Percentiles rank a stretch among this genome's conserved stretches.
phyloP scores from a whole-genome alignment of 495 filamentous ascomycete species.

The Polyplosphaeria fusca region DNA sequence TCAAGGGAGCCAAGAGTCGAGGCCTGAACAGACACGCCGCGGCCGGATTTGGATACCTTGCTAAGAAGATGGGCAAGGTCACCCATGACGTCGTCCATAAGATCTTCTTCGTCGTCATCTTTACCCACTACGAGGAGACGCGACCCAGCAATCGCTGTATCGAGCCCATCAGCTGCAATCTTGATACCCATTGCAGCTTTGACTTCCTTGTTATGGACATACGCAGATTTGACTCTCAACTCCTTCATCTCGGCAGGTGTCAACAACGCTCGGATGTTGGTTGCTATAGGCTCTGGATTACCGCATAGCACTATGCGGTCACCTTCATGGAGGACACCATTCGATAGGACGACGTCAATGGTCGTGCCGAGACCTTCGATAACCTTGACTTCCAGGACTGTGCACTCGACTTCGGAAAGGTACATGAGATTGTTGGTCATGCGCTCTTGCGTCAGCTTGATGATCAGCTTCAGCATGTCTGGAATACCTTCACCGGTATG shows the following conservation, averaged over 20 bases:
- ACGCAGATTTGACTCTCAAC: slow-evolving; percentile 85
- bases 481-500: slow-evolving; percentile 98
- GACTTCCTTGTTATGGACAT: slow-evolving; percentile 99
- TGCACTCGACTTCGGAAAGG: slow-evolving; percentile 93
- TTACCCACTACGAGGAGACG: slow-evolving; percentile 88
- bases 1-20: slow-evolving; percentile 97
- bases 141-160: slow-evolving; percentile 95
- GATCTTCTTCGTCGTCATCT: slow-evolving; percentile 93
- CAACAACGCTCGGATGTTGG: slow-evolving; percentile 92
- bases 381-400: slow-evolving; percentile 97
- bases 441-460: slow-evolving; percentile 88
- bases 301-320: slow-evolving; percentile 94
- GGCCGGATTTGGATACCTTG: slow-evolving; percentile 83
- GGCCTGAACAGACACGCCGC: slow-evolving; percentile 94
- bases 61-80: slow-evolving; percentile 89
- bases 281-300: slow-evolving; percentile 88
- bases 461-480: slow-evolving; percentile 95
- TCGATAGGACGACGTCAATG: slow-evolving; percentile 95
- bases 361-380: slow-evolving; percentile 98
- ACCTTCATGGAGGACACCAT: slow-evolving; percentile 92
- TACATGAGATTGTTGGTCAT: slow-evolving; percentile 99
- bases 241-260: slow-evolving; percentile 95
- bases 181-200: slow-evolving; percentile 98
- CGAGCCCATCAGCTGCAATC: slow-evolving; percentile 93
- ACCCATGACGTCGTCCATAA: slow-evolving; percentile 93